A percentile compares a stretch with the other conserved stretches of the same genome.
These are phyloP conservation scores for Glycine latifolia DNA, from an alignment of 306 rosid genomes.

Conservation along the genomic window DNA sequence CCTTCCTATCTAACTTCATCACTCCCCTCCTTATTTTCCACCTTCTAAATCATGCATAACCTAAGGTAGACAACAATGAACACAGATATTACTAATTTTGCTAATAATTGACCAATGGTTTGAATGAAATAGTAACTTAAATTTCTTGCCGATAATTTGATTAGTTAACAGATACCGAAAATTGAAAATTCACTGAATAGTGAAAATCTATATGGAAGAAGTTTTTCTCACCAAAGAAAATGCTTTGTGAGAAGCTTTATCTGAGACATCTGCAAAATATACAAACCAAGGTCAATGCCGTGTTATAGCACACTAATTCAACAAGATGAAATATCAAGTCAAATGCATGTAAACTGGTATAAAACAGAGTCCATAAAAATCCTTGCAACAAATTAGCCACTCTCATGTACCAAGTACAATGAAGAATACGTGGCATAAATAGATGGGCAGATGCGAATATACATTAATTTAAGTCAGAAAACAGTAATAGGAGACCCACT, in stretches of 20 bases:
- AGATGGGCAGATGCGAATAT: constrained; percentile 15
- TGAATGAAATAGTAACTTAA: constrained; percentile 29
- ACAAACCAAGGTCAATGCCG: constrained; percentile 46
- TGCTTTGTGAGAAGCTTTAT: constrained; percentile 56
- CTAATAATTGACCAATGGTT: constrained; percentile 31
- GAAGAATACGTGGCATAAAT: constrained; percentile 4
- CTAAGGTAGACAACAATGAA: constrained; percentile 18
- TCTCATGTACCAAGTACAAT: not conserved
- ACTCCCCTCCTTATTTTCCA: constrained; percentile 25
- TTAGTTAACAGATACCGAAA: constrained; percentile 22
- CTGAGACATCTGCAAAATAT: constrained; percentile 69
- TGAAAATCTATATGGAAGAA: constrained; percentile 30
- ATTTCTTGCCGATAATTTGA: constrained; percentile 22
- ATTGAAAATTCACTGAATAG: constrained; percentile 15
- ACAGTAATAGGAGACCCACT: constrained; percentile 12
- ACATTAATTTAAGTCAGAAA: constrained; percentile 25
- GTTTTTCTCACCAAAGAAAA: constrained; percentile 71
- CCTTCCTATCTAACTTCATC: constrained; percentile 9
- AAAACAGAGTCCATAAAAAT: constrained; percentile 13
- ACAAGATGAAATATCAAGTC: constrained; percentile 36
- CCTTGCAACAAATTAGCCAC: constrained; percentile 25
- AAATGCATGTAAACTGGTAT: constrained; percentile 31
- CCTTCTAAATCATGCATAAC: constrained; percentile 21
- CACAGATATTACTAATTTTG: constrained; percentile 20
- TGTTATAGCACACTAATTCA: constrained; percentile 15